Evolutionary conservation across 2,329 filamentous ascomycete species (phyloP).

Genomic region (Curvularia lunata): DNA sequence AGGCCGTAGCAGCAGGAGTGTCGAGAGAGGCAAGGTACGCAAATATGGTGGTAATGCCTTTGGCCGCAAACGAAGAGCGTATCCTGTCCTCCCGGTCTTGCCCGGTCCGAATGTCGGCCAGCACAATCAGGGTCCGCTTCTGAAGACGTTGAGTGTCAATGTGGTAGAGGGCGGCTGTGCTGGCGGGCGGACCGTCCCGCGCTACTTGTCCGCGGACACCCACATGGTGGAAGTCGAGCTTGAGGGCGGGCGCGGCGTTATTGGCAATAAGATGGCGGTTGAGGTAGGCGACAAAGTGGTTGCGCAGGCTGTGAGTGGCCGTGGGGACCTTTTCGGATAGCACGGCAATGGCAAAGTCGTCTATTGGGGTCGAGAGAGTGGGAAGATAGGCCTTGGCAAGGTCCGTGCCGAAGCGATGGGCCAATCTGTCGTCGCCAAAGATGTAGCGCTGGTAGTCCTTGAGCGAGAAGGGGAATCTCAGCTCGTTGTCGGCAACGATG

Average conservation of each 20-base stretch:
- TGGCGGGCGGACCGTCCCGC: conserved; percentile 18
- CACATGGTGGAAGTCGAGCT: conserved; percentile 26
- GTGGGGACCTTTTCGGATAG: conserved; percentile 31
- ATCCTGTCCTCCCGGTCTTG: conserved; percentile 24
- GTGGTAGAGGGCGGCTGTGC: conserved; percentile 16
- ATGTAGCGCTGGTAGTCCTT: conserved; percentile 34
- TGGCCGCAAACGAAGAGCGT: conserved; percentile 15
- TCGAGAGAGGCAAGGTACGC: conserved; percentile 25
- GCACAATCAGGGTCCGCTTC: conserved; percentile 20
- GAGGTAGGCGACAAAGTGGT: conserved; percentile 33
- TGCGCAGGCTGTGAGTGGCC: conserved; percentile 30
- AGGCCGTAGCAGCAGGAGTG: conserved; percentile 7
- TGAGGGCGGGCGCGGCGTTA: conserved; percentile 25
- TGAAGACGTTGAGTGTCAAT: conserved; percentile 25
- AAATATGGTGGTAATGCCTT: conserved; percentile 22
- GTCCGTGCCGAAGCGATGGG: conserved; percentile 34
- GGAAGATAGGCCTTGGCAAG: conserved; percentile 35
- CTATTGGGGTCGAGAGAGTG: conserved; percentile 21
- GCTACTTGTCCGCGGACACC: conserved; percentile 4
- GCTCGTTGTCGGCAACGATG: conserved; percentile 19
- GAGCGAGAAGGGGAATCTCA: conserved; percentile 28
- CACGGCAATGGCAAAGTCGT: conserved; percentile 32
- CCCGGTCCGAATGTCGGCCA: conserved; percentile 28
- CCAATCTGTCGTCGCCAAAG: conserved; percentile 36
- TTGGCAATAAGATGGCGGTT: conserved; percentile 31